A percentile compares a stretch with the other conserved stretches of the same genome.
Evolutionary conservation across 352 stramenopile genomes (phyloP).

Genomic region (Globisporangium cederbergense): DNA sequence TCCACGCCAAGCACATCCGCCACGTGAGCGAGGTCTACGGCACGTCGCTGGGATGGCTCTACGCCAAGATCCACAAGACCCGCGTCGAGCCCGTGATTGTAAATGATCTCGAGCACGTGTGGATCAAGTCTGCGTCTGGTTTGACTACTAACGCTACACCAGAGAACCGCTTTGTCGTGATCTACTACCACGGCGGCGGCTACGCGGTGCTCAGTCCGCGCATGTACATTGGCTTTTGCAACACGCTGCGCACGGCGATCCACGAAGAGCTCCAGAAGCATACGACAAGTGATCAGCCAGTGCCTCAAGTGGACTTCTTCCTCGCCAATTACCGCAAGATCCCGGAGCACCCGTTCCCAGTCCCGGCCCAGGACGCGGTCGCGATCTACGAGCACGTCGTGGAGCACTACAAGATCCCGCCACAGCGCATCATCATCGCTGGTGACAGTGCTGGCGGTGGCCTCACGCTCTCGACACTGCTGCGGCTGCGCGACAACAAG

Average conservation of each 20-base stretch:
- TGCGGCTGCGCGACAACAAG: slow-evolving; percentile 31
- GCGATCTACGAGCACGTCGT: slow-evolving; percentile 41
- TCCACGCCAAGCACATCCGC: slow-evolving; percentile 22
- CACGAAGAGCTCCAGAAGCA: slow-evolving; percentile 17
- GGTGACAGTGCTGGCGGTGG: slow-evolving; percentile 47
- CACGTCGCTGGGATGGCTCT: slow-evolving; percentile 22
- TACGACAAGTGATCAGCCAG: background rate
- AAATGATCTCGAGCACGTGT: slow-evolving; percentile 41
- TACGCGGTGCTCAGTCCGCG: slow-evolving; percentile 37
- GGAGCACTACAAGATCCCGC: slow-evolving; percentile 22
- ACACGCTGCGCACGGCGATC: slow-evolving; percentile 20
- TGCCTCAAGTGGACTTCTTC: slow-evolving; percentile 30
- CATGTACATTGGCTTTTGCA: slow-evolving; percentile 42
- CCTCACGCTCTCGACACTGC: slow-evolving; percentile 41
- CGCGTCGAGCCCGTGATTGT: slow-evolving; percentile 22
- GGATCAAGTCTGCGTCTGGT: slow-evolving; percentile 11
- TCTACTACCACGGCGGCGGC: slow-evolving; percentile 40
- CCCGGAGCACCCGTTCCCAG: slow-evolving; percentile 37
- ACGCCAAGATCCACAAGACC: slow-evolving; percentile 21
- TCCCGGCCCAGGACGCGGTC: slow-evolving; percentile 32
- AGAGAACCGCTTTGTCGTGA: slow-evolving; percentile 12
- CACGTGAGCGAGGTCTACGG: slow-evolving; percentile 22
- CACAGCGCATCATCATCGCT: slow-evolving; percentile 36
- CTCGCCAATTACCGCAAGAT: slow-evolving; percentile 53
- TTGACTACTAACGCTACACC: background rate